phyloP scores from a whole-genome alignment of 805 yeast species.

The Scheffersomyces stipitis region DNA sequence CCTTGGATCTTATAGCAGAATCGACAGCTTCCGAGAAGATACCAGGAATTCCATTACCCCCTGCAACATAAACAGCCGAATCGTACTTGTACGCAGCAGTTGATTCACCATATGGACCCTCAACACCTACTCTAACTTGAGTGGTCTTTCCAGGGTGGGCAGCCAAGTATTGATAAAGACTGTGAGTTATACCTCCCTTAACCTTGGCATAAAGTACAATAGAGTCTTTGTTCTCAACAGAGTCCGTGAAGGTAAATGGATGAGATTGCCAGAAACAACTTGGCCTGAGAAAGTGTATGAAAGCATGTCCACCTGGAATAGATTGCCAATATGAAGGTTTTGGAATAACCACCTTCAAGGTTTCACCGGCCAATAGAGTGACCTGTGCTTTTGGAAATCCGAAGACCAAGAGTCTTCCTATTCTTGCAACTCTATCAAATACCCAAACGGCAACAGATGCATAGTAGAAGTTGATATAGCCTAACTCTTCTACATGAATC shows the following conservation, averaged over 20 bases:
- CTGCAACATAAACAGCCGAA: constrained; percentile 61
- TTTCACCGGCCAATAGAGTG: constrained; percentile 31
- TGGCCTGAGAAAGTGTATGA: constrained; percentile 34
- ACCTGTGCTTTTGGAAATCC: constrained; percentile 37
- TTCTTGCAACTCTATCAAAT: constrained; percentile 32
- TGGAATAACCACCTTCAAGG: constrained; percentile 36
- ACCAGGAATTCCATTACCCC: constrained; percentile 76
- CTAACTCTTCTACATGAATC: constrained; percentile 42
- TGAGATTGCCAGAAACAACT: constrained; percentile 44
- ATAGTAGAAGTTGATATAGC: constrained; percentile 27
- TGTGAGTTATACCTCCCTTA: constrained; percentile 37
- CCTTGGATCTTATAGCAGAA: constrained; percentile 19
- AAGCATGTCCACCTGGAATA: constrained; percentile 42
- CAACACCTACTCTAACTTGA: constrained; percentile 38
- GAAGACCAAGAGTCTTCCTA: constrained; percentile 27
- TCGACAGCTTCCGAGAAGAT: constrained; percentile 40
- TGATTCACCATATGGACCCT: constrained; percentile 71
- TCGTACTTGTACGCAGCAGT: constrained; percentile 50
- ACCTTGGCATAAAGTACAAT: constrained; percentile 35
- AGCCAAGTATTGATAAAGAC: constrained; percentile 25
- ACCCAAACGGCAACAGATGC: constrained; percentile 37
- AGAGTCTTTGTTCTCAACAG: constrained; percentile 11
- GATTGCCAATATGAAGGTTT: constrained; percentile 38
- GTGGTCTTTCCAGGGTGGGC: constrained; percentile 27
- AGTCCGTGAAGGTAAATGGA: constrained; percentile 37